Evolutionary conservation across 73 alveolate species (phyloP).

Genomic region (Paramecium caudatum): DNA sequence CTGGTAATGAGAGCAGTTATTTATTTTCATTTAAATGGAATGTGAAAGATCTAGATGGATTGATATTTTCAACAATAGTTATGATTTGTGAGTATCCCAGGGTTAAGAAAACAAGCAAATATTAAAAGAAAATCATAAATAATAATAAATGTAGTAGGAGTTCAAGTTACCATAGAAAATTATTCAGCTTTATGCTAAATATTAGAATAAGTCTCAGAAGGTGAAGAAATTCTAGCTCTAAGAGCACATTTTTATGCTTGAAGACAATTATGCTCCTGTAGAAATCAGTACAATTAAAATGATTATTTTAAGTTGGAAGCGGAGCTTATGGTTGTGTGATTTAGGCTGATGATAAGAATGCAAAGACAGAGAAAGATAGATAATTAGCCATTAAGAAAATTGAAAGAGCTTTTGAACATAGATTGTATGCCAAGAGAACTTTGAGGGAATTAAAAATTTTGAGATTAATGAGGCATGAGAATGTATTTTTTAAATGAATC

Average conservation of each 20-base stretch:
- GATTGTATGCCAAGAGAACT: slow-evolving; percentile 82
- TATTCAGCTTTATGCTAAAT: slow-evolving; percentile 39
- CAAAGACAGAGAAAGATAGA: slow-evolving; percentile 78
- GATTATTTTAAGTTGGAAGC: slow-evolving; percentile 76
- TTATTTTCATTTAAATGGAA: no score
- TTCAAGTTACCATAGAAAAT: slow-evolving; percentile 56
- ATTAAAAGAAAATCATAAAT: no score
- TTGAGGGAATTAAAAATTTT: slow-evolving; percentile 85
- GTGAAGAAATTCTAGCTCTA: slow-evolving; percentile 55
- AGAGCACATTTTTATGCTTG: slow-evolving; percentile 57
- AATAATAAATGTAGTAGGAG: slow-evolving; percentile 59
- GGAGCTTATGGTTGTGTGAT: slow-evolving; percentile 93
- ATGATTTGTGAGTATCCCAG: no score
- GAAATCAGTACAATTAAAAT: slow-evolving; percentile 25
- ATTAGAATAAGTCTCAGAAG: slow-evolving; percentile 40
- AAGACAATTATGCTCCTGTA: slow-evolving; percentile 53
- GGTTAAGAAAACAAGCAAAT: no score
- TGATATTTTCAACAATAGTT: no score
- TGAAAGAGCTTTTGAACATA: slow-evolving; percentile 80
- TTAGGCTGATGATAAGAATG: slow-evolving; percentile 84
- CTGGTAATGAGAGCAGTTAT: no score
- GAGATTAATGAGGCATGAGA: slow-evolving; percentile 85
- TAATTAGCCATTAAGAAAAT: slow-evolving; percentile 86
- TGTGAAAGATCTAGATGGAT: no score
- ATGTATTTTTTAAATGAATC: slow-evolving; percentile 70